Evolutionary conservation across 2,329 filamentous ascomycete genomes (phyloP), one percentile per base, ranked within the genome.

Genomic region (Curvularia sp.): DNA sequence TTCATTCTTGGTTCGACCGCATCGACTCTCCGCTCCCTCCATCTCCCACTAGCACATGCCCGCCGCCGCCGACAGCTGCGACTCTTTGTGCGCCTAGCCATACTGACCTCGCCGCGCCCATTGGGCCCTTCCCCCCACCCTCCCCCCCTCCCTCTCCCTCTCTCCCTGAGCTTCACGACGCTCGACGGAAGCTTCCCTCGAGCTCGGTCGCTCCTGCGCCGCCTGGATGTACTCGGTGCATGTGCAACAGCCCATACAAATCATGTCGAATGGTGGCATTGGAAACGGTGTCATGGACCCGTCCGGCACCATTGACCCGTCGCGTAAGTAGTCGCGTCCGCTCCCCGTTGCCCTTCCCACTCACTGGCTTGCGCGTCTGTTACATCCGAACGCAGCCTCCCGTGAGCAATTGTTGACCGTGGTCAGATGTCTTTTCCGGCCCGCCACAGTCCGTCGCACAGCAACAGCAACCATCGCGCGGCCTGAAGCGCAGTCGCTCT

Each of bases 171-270:
- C 59, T 57, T 55, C 59, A 59, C 56, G 55, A 56, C 52, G 57
- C 63, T 59, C 57, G 64, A 60, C 57, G 50, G 57, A 58, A 52
- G 49, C 66, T 61, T 68, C 59, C 66, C 63, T 68, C 65, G 64
- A 69, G 66, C 70, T 65, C 68, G 72, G 68, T 67, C 63, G 70
- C 70, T 72, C 60, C 65, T 66, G 73, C 71, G 70, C 66, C 74
- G 70, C 63, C 68, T 73, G 73, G 71, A 78, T 78, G 76, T 78
- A 76, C 73, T 77, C 75, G 42, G 76, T 77, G 70, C 77, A 77
- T 67, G 50, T 58, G 50, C 55, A 58, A 55, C 55, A 58, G 23
- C 74, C 75, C 55, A 69, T 74, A 63, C 70, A 72, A 59, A 66
- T 74, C 60, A 69, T 77, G 69, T 71, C 76, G 53, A 78, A 76